A percentile compares a stretch with the other conserved stretches of the same genome.
Conservation (phyloP, 2,329 filamentous ascomycete species). For the Clonostachys rosea region DNA sequence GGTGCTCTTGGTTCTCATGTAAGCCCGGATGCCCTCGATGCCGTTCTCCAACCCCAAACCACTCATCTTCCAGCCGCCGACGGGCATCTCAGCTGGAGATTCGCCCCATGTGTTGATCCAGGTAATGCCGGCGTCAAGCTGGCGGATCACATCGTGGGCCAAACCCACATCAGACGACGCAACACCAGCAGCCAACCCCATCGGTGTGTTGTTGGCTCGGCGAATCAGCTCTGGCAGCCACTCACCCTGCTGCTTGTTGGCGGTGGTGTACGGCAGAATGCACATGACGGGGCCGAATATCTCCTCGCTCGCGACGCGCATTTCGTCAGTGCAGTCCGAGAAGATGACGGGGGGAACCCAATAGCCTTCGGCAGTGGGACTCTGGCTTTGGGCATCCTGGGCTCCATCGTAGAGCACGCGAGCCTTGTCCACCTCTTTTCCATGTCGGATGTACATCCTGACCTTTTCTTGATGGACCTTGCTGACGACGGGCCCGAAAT, state of each 20-base stretch:
- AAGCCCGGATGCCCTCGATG: conserved; percentile 70
- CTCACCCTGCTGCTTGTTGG: conserved; percentile 13
- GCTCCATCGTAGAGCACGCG: conserved; percentile 69
- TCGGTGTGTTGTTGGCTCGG: conserved; percentile 71
- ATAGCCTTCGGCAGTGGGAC: conserved; percentile 60
- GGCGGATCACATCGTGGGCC: conserved; percentile 67
- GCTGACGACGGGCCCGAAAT: conserved; percentile 81
- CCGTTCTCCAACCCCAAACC: conserved; percentile 88
- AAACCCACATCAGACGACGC: conserved; percentile 72
- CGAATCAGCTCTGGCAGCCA: conserved; percentile 62
- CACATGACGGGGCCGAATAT: conserved; percentile 89
- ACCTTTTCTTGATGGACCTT: conserved; percentile 74
- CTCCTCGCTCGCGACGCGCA: conserved; percentile 77
- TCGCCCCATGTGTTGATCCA: conserved; percentile 97
- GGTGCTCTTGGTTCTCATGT: conserved; percentile 84
- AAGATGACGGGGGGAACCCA: conserved; percentile 85
- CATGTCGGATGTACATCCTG: conserved; percentile 69
- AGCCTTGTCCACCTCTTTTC: conserved; percentile 68
- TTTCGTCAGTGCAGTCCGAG: conserved; percentile 77
- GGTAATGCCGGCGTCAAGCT: conserved; percentile 79
- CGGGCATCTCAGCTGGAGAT: conserved; percentile 85
- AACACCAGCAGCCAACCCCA: conserved; percentile 80
- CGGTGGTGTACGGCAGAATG: conserved; percentile 63
- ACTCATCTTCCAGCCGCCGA: conserved; percentile 89
- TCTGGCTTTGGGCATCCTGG: conserved; percentile 43